A percentile compares a stretch with the other conserved stretches of the same genome.
Evolutionary conservation across 176 grass and related monocot species (phyloP).

Genomic region (Aegilops tauschii): DNA sequence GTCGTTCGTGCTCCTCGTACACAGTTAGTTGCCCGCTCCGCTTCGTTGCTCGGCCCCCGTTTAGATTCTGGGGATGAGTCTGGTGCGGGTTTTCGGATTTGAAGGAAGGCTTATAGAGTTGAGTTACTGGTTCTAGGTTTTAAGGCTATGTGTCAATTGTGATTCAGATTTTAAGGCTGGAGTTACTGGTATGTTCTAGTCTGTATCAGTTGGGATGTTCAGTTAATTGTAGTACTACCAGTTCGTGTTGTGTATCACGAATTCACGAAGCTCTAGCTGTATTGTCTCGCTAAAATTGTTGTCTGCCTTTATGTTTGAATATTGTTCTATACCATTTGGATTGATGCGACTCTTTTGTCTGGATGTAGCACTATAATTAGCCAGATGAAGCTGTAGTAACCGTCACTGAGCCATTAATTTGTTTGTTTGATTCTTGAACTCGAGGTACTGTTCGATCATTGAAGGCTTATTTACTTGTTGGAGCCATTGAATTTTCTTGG

Average conservation of each 20-base stretch:
- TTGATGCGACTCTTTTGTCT: not conserved
- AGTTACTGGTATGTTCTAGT: too few species aligned
- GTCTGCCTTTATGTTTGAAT: not conserved
- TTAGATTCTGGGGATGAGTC: not conserved
- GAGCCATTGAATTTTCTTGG: not conserved
- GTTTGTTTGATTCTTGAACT: not conserved
- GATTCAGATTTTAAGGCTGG: not conserved
- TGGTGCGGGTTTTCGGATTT: not conserved
- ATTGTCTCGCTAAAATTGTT: not conserved
- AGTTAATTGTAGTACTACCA: not conserved
- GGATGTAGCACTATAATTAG: not conserved
- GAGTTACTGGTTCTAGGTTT: not conserved
- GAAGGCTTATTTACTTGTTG: not conserved
- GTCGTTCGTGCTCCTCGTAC: not conserved
- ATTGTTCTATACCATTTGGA: not conserved
- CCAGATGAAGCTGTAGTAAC: not conserved
- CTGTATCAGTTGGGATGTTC: not conserved
- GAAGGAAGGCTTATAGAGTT: not conserved
- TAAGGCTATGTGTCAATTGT: not conserved
- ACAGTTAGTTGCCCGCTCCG: not conserved
- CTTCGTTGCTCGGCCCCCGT: not conserved
- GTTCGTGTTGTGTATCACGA: not conserved
- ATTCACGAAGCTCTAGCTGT: not conserved
- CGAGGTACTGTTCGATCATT: not conserved
- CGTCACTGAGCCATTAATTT: not conserved